Evolutionary conservation across 1,284 basidiomycete genomes (phyloP), one percentile per base, ranked within the genome.

Genomic region (Pascua guehoae): DNA sequence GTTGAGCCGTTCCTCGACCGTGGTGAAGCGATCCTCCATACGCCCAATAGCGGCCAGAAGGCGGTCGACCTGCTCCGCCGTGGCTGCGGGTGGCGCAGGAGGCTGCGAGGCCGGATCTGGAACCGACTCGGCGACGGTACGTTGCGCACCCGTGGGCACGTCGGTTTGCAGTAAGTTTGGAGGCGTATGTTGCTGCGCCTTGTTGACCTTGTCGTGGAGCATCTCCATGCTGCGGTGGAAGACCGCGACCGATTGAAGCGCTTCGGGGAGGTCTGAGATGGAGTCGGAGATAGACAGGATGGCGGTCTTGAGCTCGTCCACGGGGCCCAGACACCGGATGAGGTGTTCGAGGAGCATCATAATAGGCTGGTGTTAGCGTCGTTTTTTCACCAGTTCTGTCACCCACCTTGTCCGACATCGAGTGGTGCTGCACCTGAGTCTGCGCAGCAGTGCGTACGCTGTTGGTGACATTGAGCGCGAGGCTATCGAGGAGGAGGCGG

Each of bases 331-430:
- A 12, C 60, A 56, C 5, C 38, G 43, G 32, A 65, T 47, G n/a
- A 70, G 63, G 47, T 65, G 60, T 17, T 56, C 61, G 12, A 66
- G 12, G n/a, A 71, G 62, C 9, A 44, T 45, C 5, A 45, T 41
- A 3, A 60, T 36, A 10, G 64, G 14, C 54, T 59, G 38, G 9
- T 7, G 48, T 55, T 40, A 55, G 54, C 17, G 37, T 44, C 36
- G 8, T 43, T 40, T 41, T 53, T 17, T 1, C 16, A 12, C 41
- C 42, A 53, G 11, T 52, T 43, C 16, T 16, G 16, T 55, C 52
- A 38, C 52, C 41, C 14, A 55, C 36, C 41, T 57, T 50, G 8
- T 51, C 44, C 17, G 59, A n/a, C 17, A 54, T 41, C 12, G n/a
- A 45, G 12, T 56, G 40, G 49, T 11, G 16, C 45, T 47, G 24